A percentile compares a stretch with the other conserved stretches of the same genome.
Conservation (phyloP, 768 basidiomycete species). For the Guyanaporus albipodus region DNA sequence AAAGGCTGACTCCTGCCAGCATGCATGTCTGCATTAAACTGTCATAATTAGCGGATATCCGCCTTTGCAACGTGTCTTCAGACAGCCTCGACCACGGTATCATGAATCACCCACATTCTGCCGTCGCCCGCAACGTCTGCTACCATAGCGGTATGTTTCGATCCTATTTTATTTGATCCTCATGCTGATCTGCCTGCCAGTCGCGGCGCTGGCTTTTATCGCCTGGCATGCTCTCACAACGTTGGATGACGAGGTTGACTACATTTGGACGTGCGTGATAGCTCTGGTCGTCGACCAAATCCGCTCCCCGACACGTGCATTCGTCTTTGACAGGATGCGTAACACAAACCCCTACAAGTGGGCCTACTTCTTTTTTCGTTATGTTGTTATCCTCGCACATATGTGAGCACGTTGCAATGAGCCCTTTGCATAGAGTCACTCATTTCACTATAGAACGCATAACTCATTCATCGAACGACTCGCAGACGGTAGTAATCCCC, state of each 20-base stretch:
- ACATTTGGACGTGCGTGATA: constrained; percentile 22
- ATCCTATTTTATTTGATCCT: neutral
- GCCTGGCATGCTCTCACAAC: constrained; percentile 13
- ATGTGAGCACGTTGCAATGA: constrained; percentile 11
- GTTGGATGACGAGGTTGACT: constrained; percentile 17
- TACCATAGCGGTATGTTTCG: constrained; percentile 9
- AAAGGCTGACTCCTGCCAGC: neutral
- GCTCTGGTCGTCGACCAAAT: neutral
- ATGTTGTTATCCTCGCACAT: constrained; percentile 18
- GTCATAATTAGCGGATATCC: neutral
- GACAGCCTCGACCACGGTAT: neutral
- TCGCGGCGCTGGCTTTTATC: constrained; percentile 10
- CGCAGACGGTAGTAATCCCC: constrained; percentile 10
- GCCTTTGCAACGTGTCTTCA: neutral
- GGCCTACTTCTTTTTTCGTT: constrained; percentile 28
- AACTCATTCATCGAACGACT: constrained; percentile 8
- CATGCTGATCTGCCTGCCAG: constrained; percentile 7
- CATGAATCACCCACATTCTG: neutral
- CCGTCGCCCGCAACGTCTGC: constrained; percentile 5
- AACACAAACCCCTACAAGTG: constrained; percentile 25
- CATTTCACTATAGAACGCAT: constrained; percentile 10
- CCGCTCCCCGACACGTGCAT: neutral
- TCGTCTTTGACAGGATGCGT: constrained; percentile 17
- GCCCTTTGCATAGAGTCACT: neutral
- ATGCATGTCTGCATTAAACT: neutral